Conservation (phyloP, 2,329 filamentous ascomycete species). For the Lasiodiplodia theobromae region DNA sequence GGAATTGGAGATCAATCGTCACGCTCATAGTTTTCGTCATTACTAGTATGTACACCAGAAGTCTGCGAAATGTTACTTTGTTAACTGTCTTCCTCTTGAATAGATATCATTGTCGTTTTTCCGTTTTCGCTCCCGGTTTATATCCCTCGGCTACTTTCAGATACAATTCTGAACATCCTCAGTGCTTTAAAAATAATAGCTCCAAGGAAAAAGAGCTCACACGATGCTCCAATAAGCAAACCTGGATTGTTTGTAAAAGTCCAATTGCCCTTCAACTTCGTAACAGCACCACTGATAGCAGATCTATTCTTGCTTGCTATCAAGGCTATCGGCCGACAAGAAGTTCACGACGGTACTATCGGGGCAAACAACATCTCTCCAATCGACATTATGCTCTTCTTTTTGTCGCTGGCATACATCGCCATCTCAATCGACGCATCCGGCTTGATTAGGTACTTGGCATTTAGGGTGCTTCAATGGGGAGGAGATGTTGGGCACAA, state of each 20-base stretch:
- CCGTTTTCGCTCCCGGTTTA: background rate
- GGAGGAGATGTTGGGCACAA: background rate
- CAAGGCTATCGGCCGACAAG: background rate
- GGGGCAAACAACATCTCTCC: background rate
- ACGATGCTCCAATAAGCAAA: background rate
- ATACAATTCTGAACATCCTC: background rate
- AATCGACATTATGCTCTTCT: background rate
- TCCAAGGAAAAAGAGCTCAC: background rate
- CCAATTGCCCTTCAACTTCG: background rate
- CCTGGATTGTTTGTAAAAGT: background rate
- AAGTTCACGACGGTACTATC: background rate
- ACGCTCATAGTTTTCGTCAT: background rate
- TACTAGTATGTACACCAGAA: background rate
- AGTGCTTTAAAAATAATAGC: background rate
- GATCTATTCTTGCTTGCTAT: background rate
- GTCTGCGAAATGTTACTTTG: rapidly evolving
- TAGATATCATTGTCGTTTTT: background rate
- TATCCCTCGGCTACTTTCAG: background rate
- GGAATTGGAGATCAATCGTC: background rate
- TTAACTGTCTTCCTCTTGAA: background rate
- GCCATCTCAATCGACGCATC: background rate
- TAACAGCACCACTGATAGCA: background rate
- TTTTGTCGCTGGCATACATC: background rate
- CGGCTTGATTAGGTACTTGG: background rate
- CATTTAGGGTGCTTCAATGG: background rate